Percentiles rank a stretch among this genome's conserved stretches.
phyloP scores from a whole-genome alignment of 768 basidiomycete species.

The Rhizopogon roseolus region DNA sequence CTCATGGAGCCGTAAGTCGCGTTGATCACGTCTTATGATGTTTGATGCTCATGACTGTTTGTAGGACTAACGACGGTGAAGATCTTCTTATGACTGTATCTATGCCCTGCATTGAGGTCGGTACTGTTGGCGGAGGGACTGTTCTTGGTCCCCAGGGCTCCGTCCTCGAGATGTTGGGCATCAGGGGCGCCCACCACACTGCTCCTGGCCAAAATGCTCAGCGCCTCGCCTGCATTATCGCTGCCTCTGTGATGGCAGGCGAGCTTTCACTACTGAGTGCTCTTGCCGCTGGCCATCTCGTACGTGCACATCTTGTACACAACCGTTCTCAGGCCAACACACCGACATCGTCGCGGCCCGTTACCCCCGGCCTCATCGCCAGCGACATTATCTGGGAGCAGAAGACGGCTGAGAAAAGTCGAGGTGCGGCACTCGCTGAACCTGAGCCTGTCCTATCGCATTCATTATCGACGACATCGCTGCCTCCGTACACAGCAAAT shows the following conservation, averaged over 20 bases:
- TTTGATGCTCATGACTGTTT: conserved; percentile 4
- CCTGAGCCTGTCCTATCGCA: conserved; percentile 23
- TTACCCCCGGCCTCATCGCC: conserved; percentile 45
- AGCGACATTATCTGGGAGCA: conserved; percentile 20
- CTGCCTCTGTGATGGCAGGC: conserved; percentile 94
- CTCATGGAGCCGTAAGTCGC: conserved; percentile 92
- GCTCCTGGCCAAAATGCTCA: conserved; percentile 89
- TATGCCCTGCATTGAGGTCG: conserved; percentile 99
- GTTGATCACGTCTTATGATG: conserved; percentile 3
- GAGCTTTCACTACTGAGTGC: conserved; percentile 90
- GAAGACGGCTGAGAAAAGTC: conserved; percentile 7
- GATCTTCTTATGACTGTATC: conserved; percentile 91
- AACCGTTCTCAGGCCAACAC: conserved; percentile 84
- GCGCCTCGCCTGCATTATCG: conserved; percentile 83
- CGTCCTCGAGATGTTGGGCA: conserved; percentile 90
- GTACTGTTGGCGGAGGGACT: conserved; percentile 96
- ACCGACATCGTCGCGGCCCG: conserved; percentile 58
- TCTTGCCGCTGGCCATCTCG: conserved; percentile 91
- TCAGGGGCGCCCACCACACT: conserved; percentile 84
- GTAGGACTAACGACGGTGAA: conserved; percentile 81
- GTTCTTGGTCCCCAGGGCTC: conserved; percentile 86
- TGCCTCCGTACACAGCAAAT: conserved; percentile 36
- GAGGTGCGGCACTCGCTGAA: background rate
- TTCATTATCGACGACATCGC: conserved; percentile 32
- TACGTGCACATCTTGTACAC: conserved; percentile 89